phyloP scores from a whole-genome alignment of 2,329 filamentous ascomycete species.

The Xylariomycetidae sp. region DNA sequence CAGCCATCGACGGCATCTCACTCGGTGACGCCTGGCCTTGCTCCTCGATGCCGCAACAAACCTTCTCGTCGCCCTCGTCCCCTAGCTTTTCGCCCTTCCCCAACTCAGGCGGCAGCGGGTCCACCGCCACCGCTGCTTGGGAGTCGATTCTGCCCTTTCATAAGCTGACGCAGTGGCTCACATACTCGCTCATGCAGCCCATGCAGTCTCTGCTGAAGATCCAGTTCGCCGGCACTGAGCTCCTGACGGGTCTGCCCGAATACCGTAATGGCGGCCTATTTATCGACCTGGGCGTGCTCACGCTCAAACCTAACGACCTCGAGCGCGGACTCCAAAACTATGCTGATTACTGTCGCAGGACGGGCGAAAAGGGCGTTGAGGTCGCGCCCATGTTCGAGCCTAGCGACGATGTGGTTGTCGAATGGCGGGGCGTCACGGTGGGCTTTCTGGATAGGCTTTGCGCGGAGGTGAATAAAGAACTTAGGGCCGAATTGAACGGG shows the following conservation, averaged over 20 bases:
- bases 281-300: constrained; percentile 52
- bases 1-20: constrained; percentile 76
- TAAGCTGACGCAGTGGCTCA: constrained; percentile 68
- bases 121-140: constrained; percentile 5
- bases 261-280: constrained; percentile 70
- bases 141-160: constrained; percentile 49
- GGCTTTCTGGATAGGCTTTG: constrained; percentile 53
- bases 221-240: constrained; percentile 46
- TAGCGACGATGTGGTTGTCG: constrained; percentile 57
- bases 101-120: constrained; percentile 14
- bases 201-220: constrained; percentile 49
- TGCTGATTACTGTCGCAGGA: constrained; percentile 21
- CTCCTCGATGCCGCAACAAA: constrained; percentile 63
- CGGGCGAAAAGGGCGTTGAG: constrained; percentile 32
- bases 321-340: constrained; percentile 42
- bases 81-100: constrained; percentile 48
- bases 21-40: constrained; percentile 96
- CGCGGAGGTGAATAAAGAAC: constrained; percentile 17
- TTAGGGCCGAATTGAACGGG: constrained; percentile 28
- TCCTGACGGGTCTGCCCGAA: constrained; percentile 65
- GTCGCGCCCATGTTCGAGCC: constrained; percentile 56
- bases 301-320: constrained; percentile 41
- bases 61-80: constrained; percentile 33
- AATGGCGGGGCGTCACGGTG: constrained; percentile 62
- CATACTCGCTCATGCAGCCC: constrained; percentile 67